phyloP scores from a whole-genome alignment of 1,284 basidiomycete species.

The Cutaneotrichosporon sp. region DNA sequence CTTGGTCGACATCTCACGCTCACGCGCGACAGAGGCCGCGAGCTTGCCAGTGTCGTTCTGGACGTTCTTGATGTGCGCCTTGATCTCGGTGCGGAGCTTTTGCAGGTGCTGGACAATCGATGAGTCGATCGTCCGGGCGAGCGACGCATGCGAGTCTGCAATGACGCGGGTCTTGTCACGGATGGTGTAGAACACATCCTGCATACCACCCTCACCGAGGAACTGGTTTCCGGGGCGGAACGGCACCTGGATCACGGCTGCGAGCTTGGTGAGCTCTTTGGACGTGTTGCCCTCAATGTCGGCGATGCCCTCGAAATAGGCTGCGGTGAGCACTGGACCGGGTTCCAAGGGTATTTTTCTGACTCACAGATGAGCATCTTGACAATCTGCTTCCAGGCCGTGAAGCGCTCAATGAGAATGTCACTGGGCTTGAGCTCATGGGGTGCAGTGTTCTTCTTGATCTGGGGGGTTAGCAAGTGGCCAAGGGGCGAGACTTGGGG shows the following conservation, averaged over 20 bases:
- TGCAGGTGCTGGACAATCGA: conserved; percentile 97
- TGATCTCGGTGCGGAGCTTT: conserved; percentile 89
- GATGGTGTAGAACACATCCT: conserved; percentile 91
- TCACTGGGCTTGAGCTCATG: conserved; percentile 91
- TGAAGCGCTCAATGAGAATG: conserved; percentile 86
- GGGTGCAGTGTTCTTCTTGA: conserved; percentile 82
- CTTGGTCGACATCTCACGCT: conserved; percentile 83
- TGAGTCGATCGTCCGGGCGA: conserved; percentile 92
- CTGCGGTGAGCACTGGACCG: conserved; percentile 16
- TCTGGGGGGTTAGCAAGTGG: conserved; percentile 39
- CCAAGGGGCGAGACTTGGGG: neutral
- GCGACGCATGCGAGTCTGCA: conserved; percentile 93
- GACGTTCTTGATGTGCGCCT: conserved; percentile 96
- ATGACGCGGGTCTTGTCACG: conserved; percentile 90
- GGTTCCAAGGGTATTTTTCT: too few relatives aligned
- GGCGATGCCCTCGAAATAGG: conserved; percentile 69
- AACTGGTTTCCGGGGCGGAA: conserved; percentile 95
- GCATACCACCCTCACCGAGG: conserved; percentile 83
- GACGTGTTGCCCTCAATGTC: conserved; percentile 95
- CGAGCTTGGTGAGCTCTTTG: conserved; percentile 88
- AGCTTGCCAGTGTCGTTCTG: conserved; percentile 97
- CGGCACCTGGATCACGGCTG: conserved; percentile 96
- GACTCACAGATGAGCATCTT: conserved; percentile 74
- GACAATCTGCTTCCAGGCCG: conserved; percentile 68
- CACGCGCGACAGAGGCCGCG: conserved; percentile 86